Base-by-base conservation (phyloP, 2,329 filamentous ascomycete species). In the Calcarisporium arbuscula region DNA sequence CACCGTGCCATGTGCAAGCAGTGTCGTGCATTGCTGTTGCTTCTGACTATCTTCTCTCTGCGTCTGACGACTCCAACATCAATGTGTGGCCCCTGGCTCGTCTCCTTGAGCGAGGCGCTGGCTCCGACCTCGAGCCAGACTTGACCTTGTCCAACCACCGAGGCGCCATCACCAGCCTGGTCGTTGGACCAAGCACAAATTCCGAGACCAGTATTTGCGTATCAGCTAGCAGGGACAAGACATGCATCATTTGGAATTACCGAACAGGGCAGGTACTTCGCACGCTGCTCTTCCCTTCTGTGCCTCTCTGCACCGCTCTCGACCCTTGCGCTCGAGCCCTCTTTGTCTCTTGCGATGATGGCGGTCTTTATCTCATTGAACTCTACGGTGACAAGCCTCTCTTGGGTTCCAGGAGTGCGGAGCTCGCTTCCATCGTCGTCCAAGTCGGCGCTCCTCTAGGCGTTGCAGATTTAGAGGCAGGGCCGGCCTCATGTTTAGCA, bases 181-280 rank as follows among this genome's bases (percentile, higher is more conserved):
- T 60, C 5, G 61, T 72, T 28, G 81, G 84, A 14, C 78, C 85
- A 51, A 82, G 82, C 52, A 67, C 72, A 40, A 81, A 77, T 54
- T 55, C 64, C 12, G 76, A 80, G 49, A 82, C 82, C 39, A 90
- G 85, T 56, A 79, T 96, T 41, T 89, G 84, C 39, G 73, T 95
- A 15, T 94, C 90, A 4, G 77, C 81, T 6, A 86, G 86, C 45
- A 80, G 77, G 48, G 92, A 96, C 62, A 89, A 85, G 60, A 92
- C 86, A 7, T 86, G 86, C 48, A 81, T 95, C 50, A 70, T 94
- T 40, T 98, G 92, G 92, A 89, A 96, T 61, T 94, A 94, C 55
- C 77, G 80, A 42, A 85, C 78, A 1, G 86, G 86, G 25, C 74
- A 77, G 40, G 68, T 82, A 9, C 65, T 96, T 38, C 78, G 89